Percentiles rank a stretch among this genome's conserved stretches.
phyloP scores from a whole-genome alignment of 768 basidiomycete species.

The Sarcodon aspratus region DNA sequence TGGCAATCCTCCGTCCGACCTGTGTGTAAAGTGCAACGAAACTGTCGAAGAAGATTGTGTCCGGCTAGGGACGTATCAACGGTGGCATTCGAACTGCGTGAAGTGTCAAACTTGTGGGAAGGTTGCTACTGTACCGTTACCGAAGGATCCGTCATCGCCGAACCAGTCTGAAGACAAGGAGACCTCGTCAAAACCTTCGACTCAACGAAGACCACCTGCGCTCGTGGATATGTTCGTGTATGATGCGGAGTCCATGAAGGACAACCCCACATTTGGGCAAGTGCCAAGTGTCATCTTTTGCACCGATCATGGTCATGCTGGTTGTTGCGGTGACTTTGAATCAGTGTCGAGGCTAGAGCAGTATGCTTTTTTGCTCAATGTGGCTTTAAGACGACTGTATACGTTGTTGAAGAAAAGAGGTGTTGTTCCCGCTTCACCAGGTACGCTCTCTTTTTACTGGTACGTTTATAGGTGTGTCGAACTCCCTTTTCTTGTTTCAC shows the following conservation, averaged over 20 bases:
- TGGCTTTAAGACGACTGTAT: constrained; percentile 86
- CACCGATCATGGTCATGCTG: constrained; percentile 58
- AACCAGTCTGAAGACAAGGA: constrained; percentile 34
- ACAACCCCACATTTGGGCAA: constrained; percentile 59
- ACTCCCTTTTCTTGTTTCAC: constrained; percentile 2
- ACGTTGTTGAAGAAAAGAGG: constrained; percentile 80
- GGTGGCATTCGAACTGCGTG: constrained; percentile 96
- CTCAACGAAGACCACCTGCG: constrained; percentile 66
- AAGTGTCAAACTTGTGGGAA: constrained; percentile 76
- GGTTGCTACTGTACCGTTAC: constrained; percentile 48
- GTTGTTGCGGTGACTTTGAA: constrained; percentile 71
- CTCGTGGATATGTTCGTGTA: constrained; percentile 73
- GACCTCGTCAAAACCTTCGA: constrained; percentile 43
- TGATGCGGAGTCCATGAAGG: constrained; percentile 58
- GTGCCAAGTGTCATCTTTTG: constrained; percentile 71
- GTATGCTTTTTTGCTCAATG: constrained; percentile 93
- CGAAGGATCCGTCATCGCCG: constrained; percentile 42
- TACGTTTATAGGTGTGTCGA: constrained; percentile 3
- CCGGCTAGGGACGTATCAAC: constrained; percentile 86
- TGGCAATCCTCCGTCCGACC: constrained; percentile 75
- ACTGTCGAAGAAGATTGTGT: constrained; percentile 98
- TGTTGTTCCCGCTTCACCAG: constrained; percentile 73
- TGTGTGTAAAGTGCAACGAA: constrained; percentile 78
- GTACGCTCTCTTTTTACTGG: constrained; percentile 28
- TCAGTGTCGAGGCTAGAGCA: constrained; percentile 92